These are phyloP conservation scores for Teratosphaeriaceae sp. DNA, from an alignment of 2,329 filamentous ascomycete species.

Conservation along the genomic window DNA sequence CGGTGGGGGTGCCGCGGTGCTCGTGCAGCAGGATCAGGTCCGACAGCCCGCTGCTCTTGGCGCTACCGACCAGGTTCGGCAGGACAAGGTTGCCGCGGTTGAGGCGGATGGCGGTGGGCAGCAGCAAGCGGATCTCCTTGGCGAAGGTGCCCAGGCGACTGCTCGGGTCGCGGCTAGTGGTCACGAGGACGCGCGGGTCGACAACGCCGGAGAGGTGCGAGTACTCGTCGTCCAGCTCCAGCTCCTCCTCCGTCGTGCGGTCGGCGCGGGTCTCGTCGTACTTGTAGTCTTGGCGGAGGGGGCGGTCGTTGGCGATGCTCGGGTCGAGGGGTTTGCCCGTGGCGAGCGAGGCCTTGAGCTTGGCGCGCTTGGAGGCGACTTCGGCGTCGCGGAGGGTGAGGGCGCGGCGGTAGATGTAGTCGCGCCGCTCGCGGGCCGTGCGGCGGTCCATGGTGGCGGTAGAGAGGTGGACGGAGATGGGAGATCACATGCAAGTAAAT, in stretches of 20 bases:
- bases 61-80: slow-evolving; percentile 75
- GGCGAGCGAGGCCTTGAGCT: slow-evolving; percentile 78
- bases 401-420: slow-evolving; percentile 87
- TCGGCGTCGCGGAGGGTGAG: slow-evolving; percentile 84
- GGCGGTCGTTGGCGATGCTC: slow-evolving; percentile 77
- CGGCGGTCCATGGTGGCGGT: slow-evolving; percentile 47
- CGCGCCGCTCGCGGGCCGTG: slow-evolving; percentile 71
- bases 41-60: slow-evolving; percentile 70
- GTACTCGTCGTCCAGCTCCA: slow-evolving; percentile 85
- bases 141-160: slow-evolving; percentile 81
- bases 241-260: slow-evolving; percentile 57
- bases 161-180: slow-evolving; percentile 83
- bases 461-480: not conserved
- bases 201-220: slow-evolving; percentile 82
- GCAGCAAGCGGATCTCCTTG: slow-evolving; percentile 78
- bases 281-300: slow-evolving; percentile 78
- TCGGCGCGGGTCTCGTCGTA: slow-evolving; percentile 81
- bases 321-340: slow-evolving; percentile 81
- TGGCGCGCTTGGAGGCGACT: slow-evolving; percentile 83
- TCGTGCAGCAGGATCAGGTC: slow-evolving; percentile 88
- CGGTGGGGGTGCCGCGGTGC: slow-evolving; percentile 86
- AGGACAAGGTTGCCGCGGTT: slow-evolving; percentile 90
- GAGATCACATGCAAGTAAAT: not conserved
- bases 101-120: slow-evolving; percentile 79
- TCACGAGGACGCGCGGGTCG: slow-evolving; percentile 82